Percentiles rank a stretch among this genome's conserved stretches.
phyloP scores from a whole-genome alignment of 345 rosid species.

The Raphanus sativus region DNA sequence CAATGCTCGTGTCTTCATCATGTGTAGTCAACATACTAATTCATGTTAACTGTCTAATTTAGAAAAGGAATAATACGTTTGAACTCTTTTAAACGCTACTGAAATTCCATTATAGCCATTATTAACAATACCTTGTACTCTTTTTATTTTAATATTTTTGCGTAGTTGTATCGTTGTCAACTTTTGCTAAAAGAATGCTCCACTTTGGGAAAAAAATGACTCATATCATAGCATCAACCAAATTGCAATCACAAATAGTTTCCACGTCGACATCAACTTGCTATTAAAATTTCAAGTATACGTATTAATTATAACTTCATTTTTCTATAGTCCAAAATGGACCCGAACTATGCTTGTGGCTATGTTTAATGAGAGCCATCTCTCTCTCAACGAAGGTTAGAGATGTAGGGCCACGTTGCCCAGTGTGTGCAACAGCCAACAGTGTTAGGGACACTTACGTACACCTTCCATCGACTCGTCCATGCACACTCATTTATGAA shows the following conservation, averaged over 20 bases:
- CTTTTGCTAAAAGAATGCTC: slow-evolving; percentile 23
- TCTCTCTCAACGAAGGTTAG: slow-evolving; percentile 20
- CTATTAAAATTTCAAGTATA: slow-evolving; percentile 11
- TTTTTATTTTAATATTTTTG: not conserved
- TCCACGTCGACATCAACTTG: slow-evolving; percentile 28
- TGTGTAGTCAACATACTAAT: not conserved
- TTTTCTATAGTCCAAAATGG: not conserved
- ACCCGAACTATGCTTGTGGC: slow-evolving; percentile 11
- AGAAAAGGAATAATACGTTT: not conserved
- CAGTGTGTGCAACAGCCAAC: slow-evolving; percentile 5
- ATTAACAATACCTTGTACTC: slow-evolving; percentile 5
- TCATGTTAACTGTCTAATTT: not conserved
- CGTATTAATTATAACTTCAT: not conserved
- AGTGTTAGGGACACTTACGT: slow-evolving; percentile 38
- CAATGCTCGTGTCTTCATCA: slow-evolving; percentile 19
- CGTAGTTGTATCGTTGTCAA: slow-evolving; percentile 18
- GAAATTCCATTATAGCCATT: not conserved
- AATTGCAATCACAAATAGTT: slow-evolving; percentile 26
- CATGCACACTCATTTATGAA: slow-evolving; percentile 23
- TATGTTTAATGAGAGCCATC: slow-evolving; percentile 22
- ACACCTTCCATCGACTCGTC: slow-evolving; percentile 33
- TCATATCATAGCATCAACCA: slow-evolving; percentile 20
- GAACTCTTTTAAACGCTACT: not conserved
- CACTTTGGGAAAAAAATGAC: slow-evolving; percentile 28
- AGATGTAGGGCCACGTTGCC: slow-evolving; percentile 11